Conservation (phyloP, 306 rosid species). For the Malus domestica region DNA sequence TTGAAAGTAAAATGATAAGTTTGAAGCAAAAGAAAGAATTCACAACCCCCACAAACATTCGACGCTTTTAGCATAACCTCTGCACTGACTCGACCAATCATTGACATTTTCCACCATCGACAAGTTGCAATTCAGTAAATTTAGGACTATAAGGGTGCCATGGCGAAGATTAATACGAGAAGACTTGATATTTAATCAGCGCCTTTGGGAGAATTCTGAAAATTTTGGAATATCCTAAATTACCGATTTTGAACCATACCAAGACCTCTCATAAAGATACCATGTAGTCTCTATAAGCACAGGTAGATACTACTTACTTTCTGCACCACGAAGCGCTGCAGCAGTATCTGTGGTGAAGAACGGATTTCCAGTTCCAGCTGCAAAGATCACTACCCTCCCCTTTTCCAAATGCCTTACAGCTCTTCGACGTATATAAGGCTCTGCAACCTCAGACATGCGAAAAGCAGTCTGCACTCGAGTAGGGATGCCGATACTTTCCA, state of each 20-base stretch:
- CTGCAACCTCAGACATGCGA: constrained; percentile 97
- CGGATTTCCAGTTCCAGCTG: constrained; percentile 98
- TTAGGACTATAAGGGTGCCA: neutral
- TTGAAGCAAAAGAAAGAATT: constrained; percentile 1
- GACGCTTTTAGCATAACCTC: constrained; percentile 91
- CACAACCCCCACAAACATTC: constrained; percentile 55
- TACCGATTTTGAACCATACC: neutral
- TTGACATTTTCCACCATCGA: neutral
- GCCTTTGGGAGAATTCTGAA: neutral
- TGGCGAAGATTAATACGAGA: too few relatives aligned
- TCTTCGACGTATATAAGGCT: constrained; percentile 94
- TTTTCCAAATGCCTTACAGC: constrained; percentile 94
- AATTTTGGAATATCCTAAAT: neutral
- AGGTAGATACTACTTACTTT: constrained; percentile 51
- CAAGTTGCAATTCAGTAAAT: neutral
- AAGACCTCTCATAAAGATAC: neutral
- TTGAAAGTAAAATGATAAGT: constrained; percentile 7
- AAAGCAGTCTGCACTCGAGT: constrained; percentile 98
- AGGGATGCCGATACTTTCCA: constrained; percentile 98
- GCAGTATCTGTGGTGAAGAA: constrained; percentile 96
- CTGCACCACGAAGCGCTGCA: constrained; percentile 96
- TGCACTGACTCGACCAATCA: constrained; percentile 58
- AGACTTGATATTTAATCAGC: too few relatives aligned
- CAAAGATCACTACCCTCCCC: constrained; percentile 96
- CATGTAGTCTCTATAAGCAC: neutral